Evolutionary conservation across 352 stramenopile species (phyloP), one percentile per base, ranked within the genome.

Genomic region (Pythium guiyangense): DNA sequence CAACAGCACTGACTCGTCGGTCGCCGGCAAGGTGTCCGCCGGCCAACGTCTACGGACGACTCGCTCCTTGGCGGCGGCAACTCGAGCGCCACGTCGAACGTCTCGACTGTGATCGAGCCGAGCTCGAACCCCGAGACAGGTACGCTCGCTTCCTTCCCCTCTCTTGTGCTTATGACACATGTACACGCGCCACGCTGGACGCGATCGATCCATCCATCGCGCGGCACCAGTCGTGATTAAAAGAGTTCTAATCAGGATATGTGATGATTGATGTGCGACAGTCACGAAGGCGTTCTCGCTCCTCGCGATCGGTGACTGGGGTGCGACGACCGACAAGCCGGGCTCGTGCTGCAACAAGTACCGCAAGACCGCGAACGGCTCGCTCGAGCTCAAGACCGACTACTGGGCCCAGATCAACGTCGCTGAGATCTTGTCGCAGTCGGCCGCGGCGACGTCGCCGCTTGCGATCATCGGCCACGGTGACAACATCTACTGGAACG

Each of bases 401-500:
- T 94, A 90, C 70, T 91, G 80, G 74, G 74, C 84, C 4, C 82
- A 94, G 67, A 86, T 92, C 51, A 90, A 90, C 64, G 74, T 94
- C 43, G 84, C 79, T 15, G 81, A 91, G 62, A 86, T 94, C 62
- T 54, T 94, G 5, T 67, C 74, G 20, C 66, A 91, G 59, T 85
- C 78, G n/a, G 84, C 84, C 0, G 75, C 64, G 1, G 78, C 77
- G 15, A 74, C 91, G 53, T 90, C 88, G 54, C 82, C 84, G 0
- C 59, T 68, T 31, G 69, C 74, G 17, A 79, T 94, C 54, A 90
- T 94, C 39, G 77, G 81, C 14, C 84, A 94, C 63, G 84, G 82
- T 37, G 85, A 94, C 69, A 94, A 94, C 71, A 82, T 93, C 37
- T 94, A 94, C 81, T 94, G 83, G 83, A 92, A 93, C 67, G 85